Evolutionary conservation across 441 rosid species (phyloP), one percentile per base, ranked within the genome.

Genomic region (Pelargonium hybrid): DNA sequence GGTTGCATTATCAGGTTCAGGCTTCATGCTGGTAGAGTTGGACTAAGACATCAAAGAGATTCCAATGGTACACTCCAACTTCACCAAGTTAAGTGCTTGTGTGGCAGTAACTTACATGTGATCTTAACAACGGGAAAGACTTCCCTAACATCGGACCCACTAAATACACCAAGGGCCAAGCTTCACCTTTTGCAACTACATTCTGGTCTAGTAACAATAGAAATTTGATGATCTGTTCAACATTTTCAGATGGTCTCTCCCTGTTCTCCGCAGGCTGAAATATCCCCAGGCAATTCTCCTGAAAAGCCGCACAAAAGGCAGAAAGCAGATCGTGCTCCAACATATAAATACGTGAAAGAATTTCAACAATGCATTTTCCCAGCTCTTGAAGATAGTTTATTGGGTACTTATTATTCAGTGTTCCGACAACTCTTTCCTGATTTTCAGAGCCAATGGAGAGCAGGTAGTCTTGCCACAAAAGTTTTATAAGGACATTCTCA

Each of bases 311-410:
- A 76, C 77, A 83, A 76, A 87, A 88, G 73, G 68, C 50, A 64
- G 88, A 79, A 57, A 89, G 89, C 57, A 94, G 84, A 78, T 84
- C 78, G 73, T 64, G 78, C 63, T 90, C 90, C 72, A 87, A 64
- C 26, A 47, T 68, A 77, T 79, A 77, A 68, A 88, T 63, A 43
- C 83, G 87, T n/a, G 96, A 86, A 76, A 94, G 88, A 79, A 90
- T 86, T 77, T 85, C 93, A 62, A 88, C 14, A 66, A 90, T 87
- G 82, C 96, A 91, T 78, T 82, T 87, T 71, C 98, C 98, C 76
- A 88, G 80, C 75, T 88, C 97, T 70, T 84, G 81, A 70, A 77
- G 73, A 81, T 83, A 87, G 73, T 78, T 79, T 66, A 45, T 14
- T 10, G 88, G 80, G 78, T 73, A 69, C 71, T 75, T 82, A 67